Percentiles rank a stretch among this genome's conserved stretches.
Evolutionary conservation across 139 green algal genomes (phyloP).

Genomic region (Microglena sp.): DNA sequence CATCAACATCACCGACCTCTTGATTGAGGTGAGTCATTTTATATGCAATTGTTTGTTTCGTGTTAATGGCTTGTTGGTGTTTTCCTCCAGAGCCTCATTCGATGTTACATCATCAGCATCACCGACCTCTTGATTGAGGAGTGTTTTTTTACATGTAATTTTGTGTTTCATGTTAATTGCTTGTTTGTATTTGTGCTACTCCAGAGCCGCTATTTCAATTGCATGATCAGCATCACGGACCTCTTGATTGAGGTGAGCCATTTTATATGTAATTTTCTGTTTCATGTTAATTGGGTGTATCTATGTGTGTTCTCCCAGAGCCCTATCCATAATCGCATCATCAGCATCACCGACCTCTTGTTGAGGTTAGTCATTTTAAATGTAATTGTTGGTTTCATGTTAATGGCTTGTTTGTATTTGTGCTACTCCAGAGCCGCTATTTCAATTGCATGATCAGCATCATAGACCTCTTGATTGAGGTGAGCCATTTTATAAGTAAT

Average conservation of each 20-base stretch:
- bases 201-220: slow-evolving; percentile 69
- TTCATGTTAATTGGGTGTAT: too few species aligned
- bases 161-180: background rate
- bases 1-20: slow-evolving; percentile 54
- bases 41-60: too few species aligned
- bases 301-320: slow-evolving; percentile 8
- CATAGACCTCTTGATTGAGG: slow-evolving; percentile 59
- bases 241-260: slow-evolving; percentile 59
- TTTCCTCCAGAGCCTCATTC: slow-evolving; percentile 9
- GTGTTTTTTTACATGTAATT: background rate
- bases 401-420: background rate
- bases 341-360: background rate
- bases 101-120: background rate
- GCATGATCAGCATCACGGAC: slow-evolving; percentile 54
- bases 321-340: slow-evolving; percentile 2
- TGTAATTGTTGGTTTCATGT: background rate
- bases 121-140: slow-evolving; percentile 7
- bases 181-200: slow-evolving; percentile 36
- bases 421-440: slow-evolving; percentile 72
- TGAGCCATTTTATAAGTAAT: slow-evolving; percentile 19
- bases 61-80: too few species aligned
- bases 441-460: slow-evolving; percentile 64
- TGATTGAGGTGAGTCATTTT: slow-evolving; percentile 50
- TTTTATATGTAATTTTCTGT: too few species aligned
- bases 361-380: background rate